phyloP scores from a whole-genome alignment of 2,329 filamentous ascomycete genomes.

The Xylaria sp. region DNA sequence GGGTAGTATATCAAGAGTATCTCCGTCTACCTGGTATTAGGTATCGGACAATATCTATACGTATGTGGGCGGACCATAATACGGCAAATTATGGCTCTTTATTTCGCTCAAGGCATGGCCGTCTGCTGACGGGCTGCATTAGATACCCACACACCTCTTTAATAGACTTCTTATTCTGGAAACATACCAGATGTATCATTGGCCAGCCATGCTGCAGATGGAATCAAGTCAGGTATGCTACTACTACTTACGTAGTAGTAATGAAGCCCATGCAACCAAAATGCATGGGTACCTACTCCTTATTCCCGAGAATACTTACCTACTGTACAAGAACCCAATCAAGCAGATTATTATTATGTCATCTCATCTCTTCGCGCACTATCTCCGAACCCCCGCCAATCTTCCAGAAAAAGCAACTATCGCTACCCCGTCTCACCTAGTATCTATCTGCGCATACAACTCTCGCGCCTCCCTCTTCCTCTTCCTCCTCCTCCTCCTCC shows the following conservation, averaged over 20 bases:
- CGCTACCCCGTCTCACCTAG: neutral
- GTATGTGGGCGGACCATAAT: neutral
- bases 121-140: neutral
- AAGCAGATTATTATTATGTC: slow-evolving; percentile 5
- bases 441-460: no score
- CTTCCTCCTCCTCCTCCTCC: no score
- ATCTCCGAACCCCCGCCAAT: neutral
- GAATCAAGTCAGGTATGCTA: neutral
- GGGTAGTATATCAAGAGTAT: neutral
- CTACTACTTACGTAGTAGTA: no score
- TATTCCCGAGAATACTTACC: neutral
- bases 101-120: neutral
- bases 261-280: neutral
- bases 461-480: no score
- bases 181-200: neutral
- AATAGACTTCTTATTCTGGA: slow-evolving; percentile 4
- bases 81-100: neutral
- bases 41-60: neutral
- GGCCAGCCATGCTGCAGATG: neutral
- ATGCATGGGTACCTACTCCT: neutral
- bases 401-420: neutral
- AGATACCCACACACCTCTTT: neutral
- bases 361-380: neutral
- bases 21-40: no score
- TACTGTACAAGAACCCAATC: no score